A percentile compares a stretch with the other conserved stretches of the same genome.
Evolutionary conservation across 495 filamentous ascomycete species (phyloP).

Genomic region (Aspergillus indologenus): DNA sequence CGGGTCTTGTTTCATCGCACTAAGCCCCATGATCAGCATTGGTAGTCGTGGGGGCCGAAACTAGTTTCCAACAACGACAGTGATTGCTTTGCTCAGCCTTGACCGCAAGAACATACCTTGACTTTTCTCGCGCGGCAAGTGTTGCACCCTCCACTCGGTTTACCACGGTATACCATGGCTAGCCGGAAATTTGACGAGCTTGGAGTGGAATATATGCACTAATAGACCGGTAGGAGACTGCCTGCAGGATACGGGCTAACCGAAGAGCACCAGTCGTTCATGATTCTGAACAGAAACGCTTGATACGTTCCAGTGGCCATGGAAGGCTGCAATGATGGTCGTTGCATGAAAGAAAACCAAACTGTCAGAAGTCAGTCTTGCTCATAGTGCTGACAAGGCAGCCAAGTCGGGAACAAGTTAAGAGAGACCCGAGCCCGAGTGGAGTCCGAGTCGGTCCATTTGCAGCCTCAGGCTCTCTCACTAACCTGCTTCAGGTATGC

Average conservation of each 20-base stretch:
- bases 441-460: background rate
- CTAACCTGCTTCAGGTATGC: slow-evolving; percentile 1
- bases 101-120: background rate
- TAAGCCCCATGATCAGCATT: background rate
- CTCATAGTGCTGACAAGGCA: no score
- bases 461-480: background rate
- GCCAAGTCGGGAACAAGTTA: no score
- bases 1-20: background rate
- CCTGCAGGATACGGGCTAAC: background rate
- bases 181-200: background rate
- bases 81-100: background rate
- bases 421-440: background rate
- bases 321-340: no score
- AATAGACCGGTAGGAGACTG: no score
- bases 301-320: no score
- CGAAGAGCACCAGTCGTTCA: background rate
- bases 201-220: no score
- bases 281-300: background rate
- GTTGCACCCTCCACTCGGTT: background rate
- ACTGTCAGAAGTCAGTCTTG: no score
- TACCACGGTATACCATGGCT: background rate
- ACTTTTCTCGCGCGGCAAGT: slow-evolving; percentile 4
- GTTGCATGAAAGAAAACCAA: no score
- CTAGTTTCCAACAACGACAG: background rate
- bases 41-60: background rate